Percentiles rank a stretch among this genome's conserved stretches.
Conservation (phyloP, 805 yeast species). For the Spathaspora passalidarum region DNA sequence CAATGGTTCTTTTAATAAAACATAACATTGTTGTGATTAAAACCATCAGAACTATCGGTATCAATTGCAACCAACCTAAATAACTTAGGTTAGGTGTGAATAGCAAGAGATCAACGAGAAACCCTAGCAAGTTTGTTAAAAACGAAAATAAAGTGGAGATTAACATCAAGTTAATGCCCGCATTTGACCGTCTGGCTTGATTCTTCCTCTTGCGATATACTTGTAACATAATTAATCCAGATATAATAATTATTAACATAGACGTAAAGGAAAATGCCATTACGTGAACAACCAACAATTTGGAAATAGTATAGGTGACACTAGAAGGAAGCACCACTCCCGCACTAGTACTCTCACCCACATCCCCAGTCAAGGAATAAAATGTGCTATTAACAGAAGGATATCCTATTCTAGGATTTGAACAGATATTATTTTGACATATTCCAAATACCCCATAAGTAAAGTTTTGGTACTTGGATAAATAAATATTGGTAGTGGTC, state of each 20-base stretch:
- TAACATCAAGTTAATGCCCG: slow-evolving; percentile 45
- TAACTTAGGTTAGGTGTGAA: slow-evolving; percentile 74
- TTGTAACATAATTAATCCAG: slow-evolving; percentile 7
- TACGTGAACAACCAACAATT: slow-evolving; percentile 40
- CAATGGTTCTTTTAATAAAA: slow-evolving; percentile 65
- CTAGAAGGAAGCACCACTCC: slow-evolving; percentile 38
- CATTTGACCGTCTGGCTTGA: not conserved
- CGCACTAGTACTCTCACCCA: slow-evolving; percentile 8
- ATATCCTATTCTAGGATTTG: slow-evolving; percentile 37
- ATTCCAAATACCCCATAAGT: slow-evolving; percentile 46
- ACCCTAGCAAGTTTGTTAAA: slow-evolving; percentile 65
- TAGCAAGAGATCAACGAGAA: slow-evolving; percentile 76
- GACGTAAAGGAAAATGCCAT: slow-evolving; percentile 33
- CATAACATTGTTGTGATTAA: slow-evolving; percentile 65
- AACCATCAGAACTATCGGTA: slow-evolving; percentile 64
- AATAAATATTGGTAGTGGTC: slow-evolving; percentile 20
- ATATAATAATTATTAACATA: slow-evolving; percentile 14
- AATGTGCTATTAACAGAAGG: slow-evolving; percentile 20
- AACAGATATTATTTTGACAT: slow-evolving; percentile 29
- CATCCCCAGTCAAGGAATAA: slow-evolving; percentile 9
- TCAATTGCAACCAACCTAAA: slow-evolving; percentile 82
- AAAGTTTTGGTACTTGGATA: slow-evolving; percentile 29
- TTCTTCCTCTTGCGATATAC: not conserved
- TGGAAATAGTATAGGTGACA: slow-evolving; percentile 38
- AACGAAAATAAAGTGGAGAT: slow-evolving; percentile 67